These are phyloP conservation scores for Calonectria fujianensis DNA, from an alignment of 2,329 filamentous ascomycete species.

Conservation along the genomic window DNA sequence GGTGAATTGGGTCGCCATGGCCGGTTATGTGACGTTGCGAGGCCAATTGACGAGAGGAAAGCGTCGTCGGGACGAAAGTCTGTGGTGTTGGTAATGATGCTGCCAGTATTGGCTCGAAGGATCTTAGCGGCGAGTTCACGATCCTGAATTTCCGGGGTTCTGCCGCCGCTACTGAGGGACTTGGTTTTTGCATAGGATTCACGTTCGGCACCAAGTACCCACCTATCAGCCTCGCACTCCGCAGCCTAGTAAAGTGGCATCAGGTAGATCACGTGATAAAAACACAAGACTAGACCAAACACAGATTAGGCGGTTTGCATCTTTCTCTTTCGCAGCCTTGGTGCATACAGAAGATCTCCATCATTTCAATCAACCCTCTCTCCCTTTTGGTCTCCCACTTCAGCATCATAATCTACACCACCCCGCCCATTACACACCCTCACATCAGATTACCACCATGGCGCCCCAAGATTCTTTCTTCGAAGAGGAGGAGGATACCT, in stretches of 20 bases:
- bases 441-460: conserved; percentile 66
- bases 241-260: conserved; percentile 31
- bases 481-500: conserved; percentile 82
- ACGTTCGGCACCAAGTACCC: conserved; percentile 40
- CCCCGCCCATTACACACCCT: conserved; percentile 44
- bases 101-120: conserved; percentile 54
- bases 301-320: conserved; percentile 52
- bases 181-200: not conserved
- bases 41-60: conserved; percentile 67
- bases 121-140: conserved; percentile 49
- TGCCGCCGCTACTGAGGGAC: conserved; percentile 55
- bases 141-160: conserved; percentile 54
- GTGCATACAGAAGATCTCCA: conserved; percentile 53
- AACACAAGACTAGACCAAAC: conserved; percentile 39
- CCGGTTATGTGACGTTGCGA: conserved; percentile 59
- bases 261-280: conserved; percentile 50
- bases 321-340: conserved; percentile 57
- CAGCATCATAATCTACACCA: conserved; percentile 48
- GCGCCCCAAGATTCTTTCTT: conserved; percentile 82
- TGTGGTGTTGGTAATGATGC: conserved; percentile 58
- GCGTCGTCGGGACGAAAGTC: conserved; percentile 52
- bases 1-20: conserved; percentile 77
- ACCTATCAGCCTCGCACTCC: conserved; percentile 34
- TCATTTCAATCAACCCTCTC: conserved; percentile 47
- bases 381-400: conserved; percentile 51